Conservation (phyloP, 108 stramenopile genomes). For the Chaetoceros muelleri region DNA sequence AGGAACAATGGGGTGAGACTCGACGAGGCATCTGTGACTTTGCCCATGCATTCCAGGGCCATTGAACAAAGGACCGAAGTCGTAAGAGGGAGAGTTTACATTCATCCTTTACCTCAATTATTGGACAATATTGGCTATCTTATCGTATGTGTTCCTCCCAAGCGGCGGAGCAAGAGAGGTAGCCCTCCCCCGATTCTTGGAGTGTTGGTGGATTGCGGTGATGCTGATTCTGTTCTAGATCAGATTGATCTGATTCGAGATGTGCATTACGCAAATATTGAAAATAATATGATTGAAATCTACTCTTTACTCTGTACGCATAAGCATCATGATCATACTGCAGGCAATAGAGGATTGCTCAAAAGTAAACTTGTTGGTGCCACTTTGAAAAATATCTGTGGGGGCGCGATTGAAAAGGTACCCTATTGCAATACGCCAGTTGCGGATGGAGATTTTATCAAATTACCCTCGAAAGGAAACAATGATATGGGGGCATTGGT, state of each 20-base stretch:
- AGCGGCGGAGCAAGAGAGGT: not conserved
- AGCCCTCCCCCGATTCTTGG: slow-evolving; percentile 26
- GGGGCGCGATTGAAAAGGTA: slow-evolving; percentile 68
- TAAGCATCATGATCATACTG: slow-evolving; percentile 81
- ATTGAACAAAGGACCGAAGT: slow-evolving; percentile 59
- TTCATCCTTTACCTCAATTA: slow-evolving; percentile 62
- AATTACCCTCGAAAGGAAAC: slow-evolving; percentile 30
- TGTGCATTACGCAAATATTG: slow-evolving; percentile 25
- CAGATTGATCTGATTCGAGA: slow-evolving; percentile 43
- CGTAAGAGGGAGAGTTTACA: slow-evolving; percentile 50
- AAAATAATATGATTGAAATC: slow-evolving; percentile 35
- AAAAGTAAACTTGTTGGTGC: not conserved
- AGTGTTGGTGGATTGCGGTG: slow-evolving; percentile 64
- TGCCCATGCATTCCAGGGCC: slow-evolving; percentile 52
- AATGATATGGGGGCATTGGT: slow-evolving; percentile 65
- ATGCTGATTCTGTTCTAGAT: slow-evolving; percentile 26
- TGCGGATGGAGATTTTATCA: slow-evolving; percentile 49
- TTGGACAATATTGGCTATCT: slow-evolving; percentile 68
- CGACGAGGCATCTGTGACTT: not conserved
- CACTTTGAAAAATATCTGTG: slow-evolving; percentile 29
- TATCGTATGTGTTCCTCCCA: slow-evolving; percentile 44
- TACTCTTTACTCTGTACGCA: slow-evolving; percentile 65
- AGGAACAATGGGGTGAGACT: not conserved
- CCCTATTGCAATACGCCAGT: slow-evolving; percentile 51
- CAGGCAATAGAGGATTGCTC: slow-evolving; percentile 36